These are phyloP conservation scores for Cercophora sp. DNA, from an alignment of 495 filamentous ascomycete genomes.

Conservation along the genomic window DNA sequence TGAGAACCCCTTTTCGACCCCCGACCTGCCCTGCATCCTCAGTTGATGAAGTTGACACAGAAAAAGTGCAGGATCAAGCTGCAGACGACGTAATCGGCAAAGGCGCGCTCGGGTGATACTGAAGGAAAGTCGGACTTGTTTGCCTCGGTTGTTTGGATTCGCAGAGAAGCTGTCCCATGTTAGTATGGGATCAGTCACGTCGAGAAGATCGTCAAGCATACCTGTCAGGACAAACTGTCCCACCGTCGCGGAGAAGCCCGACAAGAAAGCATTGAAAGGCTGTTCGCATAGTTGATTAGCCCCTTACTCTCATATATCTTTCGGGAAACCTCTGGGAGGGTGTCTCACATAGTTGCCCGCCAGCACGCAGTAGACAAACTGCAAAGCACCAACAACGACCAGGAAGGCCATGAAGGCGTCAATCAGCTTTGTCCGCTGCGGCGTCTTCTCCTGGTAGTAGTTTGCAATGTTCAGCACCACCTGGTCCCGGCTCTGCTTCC, in stretches of 20 bases:
- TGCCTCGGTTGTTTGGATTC: slow-evolving; percentile 84
- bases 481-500: slow-evolving; percentile 31
- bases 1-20: not conserved
- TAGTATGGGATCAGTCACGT: not conserved
- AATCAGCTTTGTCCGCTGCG: slow-evolving; percentile 86
- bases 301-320: not conserved
- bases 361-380: slow-evolving; percentile 90
- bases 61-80: slow-evolving; percentile 97
- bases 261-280: slow-evolving; percentile 98
- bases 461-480: slow-evolving; percentile 59
- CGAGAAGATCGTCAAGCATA: slow-evolving; percentile 30
- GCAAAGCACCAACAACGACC: slow-evolving; percentile 76
- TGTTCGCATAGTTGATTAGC: slow-evolving; percentile 29
- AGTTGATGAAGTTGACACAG: slow-evolving; percentile 99
- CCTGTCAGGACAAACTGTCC: slow-evolving; percentile 96
- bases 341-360: slow-evolving; percentile 82
- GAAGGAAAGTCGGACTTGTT: slow-evolving; percentile 66
- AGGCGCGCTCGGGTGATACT: slow-evolving; percentile 75
- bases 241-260: slow-evolving; percentile 90
- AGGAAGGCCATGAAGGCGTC: slow-evolving; percentile 92
- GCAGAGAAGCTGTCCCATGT: slow-evolving; percentile 56
- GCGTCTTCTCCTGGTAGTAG: slow-evolving; percentile 72
- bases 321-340: not conserved
- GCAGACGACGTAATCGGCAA: slow-evolving; percentile 94
- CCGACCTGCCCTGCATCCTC: slow-evolving; percentile 16